phyloP scores from a whole-genome alignment of 2,329 filamentous ascomycete species.

The Zymoseptoria crescenta region DNA sequence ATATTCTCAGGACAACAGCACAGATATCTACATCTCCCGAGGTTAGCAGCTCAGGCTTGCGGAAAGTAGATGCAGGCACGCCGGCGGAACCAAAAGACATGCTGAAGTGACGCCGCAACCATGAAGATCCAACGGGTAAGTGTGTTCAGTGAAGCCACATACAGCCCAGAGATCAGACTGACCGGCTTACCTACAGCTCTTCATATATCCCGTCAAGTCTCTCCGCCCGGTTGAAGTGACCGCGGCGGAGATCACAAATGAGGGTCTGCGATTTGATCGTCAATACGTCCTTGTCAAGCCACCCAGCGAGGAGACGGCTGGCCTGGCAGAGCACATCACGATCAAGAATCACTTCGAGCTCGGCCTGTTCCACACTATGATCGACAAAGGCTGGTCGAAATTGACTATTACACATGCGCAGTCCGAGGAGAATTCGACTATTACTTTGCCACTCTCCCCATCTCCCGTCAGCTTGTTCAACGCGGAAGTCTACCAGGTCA shows the following conservation, averaged over 20 bases:
- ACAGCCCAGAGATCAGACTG: not conserved
- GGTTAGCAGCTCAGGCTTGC: not conserved
- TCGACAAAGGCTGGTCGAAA: constrained; percentile 28
- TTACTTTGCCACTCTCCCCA: constrained; percentile 25
- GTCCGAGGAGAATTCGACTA: constrained; percentile 20
- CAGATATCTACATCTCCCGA: not conserved
- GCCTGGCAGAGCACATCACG: constrained; percentile 29
- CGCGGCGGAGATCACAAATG: constrained; percentile 29
- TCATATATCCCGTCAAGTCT: constrained; percentile 30
- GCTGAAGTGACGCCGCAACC: not conserved
- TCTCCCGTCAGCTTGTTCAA: constrained; percentile 26
- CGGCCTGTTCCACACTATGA: constrained; percentile 27
- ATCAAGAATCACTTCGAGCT: constrained; percentile 30
- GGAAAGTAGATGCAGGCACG: not conserved
- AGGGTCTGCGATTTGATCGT: constrained; percentile 28
- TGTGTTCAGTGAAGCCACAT: constrained; percentile 1
- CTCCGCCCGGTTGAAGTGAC: constrained; percentile 27
- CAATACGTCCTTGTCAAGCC: constrained; percentile 30
- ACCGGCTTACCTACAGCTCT: constrained; percentile 17
- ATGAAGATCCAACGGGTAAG: constrained; percentile 29
- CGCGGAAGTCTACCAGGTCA: constrained; percentile 23
- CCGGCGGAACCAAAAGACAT: not conserved
- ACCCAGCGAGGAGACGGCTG: constrained; percentile 21
- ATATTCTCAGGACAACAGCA: not conserved
- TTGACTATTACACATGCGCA: constrained; percentile 28